Base-by-base conservation (phyloP, 1,139 yeast genomes). In the Saccharomyces hybrid region DNA sequence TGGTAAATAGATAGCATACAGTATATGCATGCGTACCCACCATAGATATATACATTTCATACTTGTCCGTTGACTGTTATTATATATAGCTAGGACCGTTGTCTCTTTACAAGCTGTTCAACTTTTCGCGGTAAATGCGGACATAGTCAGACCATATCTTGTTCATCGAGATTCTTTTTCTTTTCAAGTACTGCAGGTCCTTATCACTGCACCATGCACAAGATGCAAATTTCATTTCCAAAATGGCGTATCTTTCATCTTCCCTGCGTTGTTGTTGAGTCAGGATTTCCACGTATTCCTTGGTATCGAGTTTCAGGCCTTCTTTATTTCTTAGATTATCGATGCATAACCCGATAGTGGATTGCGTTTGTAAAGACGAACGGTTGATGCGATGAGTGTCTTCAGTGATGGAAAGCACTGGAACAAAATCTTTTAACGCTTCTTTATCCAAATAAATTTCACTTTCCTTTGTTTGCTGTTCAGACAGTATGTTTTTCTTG, bases 111-210 rank as follows among this genome's bases (percentile, higher is more conserved):
- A 11, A 23, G 19, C 42, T 38, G 23, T 38, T 38, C 23, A 38
- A 38, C 42, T 38, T 38, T 38, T 11, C 42, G 9, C 42, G 42
- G 42, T 51, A 51, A 19, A 51, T 38, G 8, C 38, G 34, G 14
- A 51, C 48, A 5, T 47, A 29, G 14, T 51, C 53, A 25, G 49
- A 49, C 53, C 53, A 51, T 47, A 27, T 51, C 41, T 47, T 51
- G 41, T 51, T 51, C 31, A 51, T 41, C 9, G 48, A 19, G 8
- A 16, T 28, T 42, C 53, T 32, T 29, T 51, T 51, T 9, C 25
- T 34, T 41, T 50, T 31, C 28, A 51, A 38, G 14, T 42, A 38
- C 29, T 38, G 47, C 11, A 51, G 29, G 29, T 51, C 53, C 25
- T 31, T 28, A 3, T 23, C 31, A 14, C 50, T 47, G 28, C 53